phyloP scores from a whole-genome alignment of 2,329 filamentous ascomycete genomes.

The Colletotrichum sp. region DNA sequence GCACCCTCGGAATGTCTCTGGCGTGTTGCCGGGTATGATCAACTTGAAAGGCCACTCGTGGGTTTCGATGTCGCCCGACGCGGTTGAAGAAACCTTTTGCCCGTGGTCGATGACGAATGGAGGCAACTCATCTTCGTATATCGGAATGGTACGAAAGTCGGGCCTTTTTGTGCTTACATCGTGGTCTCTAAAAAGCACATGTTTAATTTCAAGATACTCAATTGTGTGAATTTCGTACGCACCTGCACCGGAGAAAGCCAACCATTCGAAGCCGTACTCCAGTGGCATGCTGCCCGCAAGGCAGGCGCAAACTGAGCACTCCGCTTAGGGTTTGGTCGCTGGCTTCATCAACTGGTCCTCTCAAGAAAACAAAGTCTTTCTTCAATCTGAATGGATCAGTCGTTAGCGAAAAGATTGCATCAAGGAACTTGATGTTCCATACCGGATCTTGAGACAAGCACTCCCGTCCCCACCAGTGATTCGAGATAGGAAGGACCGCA shows the following conservation, averaged over 20 bases:
- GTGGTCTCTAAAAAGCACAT: not conserved
- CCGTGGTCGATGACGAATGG: not conserved
- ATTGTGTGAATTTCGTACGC: not conserved
- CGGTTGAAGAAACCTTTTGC: too few relatives aligned
- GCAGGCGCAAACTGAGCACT: not conserved
- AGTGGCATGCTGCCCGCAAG: not conserved
- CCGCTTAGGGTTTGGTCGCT: not conserved
- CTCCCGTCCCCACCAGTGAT: not conserved
- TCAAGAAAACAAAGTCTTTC: not conserved
- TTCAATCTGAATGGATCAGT: not conserved
- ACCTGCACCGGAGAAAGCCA: not conserved
- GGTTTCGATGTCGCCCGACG: not conserved
- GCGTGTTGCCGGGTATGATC: not conserved
- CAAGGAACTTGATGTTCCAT: not conserved
- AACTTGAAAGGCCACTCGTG: slow-evolving; percentile 8
- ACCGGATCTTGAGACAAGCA: not conserved
- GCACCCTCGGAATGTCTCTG: not conserved
- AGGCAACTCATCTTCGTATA: not conserved
- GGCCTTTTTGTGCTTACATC: not conserved
- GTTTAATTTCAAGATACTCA: not conserved
- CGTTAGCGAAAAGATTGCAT: not conserved
- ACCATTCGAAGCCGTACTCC: not conserved
- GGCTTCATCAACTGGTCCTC: not conserved
- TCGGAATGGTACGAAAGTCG: not conserved
- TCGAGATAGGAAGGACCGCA: not conserved